Base-by-base conservation (phyloP, 768 basidiomycete genomes). In the Hericium erinaceus region DNA sequence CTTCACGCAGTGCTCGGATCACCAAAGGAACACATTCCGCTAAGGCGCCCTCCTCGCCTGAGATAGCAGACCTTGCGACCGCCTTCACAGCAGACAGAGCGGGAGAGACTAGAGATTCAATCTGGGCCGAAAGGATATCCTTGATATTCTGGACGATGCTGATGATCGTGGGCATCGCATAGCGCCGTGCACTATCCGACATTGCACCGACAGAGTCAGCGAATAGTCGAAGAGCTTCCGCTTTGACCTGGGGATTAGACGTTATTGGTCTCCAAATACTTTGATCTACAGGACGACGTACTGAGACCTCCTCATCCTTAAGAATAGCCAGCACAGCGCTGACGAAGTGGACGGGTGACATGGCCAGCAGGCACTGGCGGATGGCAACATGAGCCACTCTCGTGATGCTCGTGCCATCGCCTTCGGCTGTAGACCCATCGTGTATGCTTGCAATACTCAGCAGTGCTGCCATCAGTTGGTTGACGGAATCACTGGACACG, bases 261-360 rank as follows among this genome's bases (percentile, higher is more conserved):
- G 51, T 38, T 33, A n/a, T 18, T 3, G 65, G 80, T 61, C 58
- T 89, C 89, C 66, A 72, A 71, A 26, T 67, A 56, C 44, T 87
- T 78, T 2, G 75, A 73, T 4, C 79, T 82, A 28, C 75, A 69
- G 12, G 67, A 57, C 24, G 20, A 63, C 55, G 22, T 57, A 52
- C 16, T 51, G 51, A n/a, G 55, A 57, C 48, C 52, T 41, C 56
- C n/a, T 56, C 60, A 3, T 44, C 62, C 20, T 57, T 54, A 48
- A 90, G 64, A 71, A 90, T 83, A 1, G 75, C 70, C 18, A 79
- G 57, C 5, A 82, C 71, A 5, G 87, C 77, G 26, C 68, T 64
- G 54, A 89, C 71, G 70, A 95, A 95, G 62, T 86, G 81, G 33
- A 72, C 67, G 2, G 85, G 92, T 8, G 86, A 78, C 72, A 95